Base-by-base conservation (phyloP, 805 yeast genomes). In the Ogataea salicorniae region DNA sequence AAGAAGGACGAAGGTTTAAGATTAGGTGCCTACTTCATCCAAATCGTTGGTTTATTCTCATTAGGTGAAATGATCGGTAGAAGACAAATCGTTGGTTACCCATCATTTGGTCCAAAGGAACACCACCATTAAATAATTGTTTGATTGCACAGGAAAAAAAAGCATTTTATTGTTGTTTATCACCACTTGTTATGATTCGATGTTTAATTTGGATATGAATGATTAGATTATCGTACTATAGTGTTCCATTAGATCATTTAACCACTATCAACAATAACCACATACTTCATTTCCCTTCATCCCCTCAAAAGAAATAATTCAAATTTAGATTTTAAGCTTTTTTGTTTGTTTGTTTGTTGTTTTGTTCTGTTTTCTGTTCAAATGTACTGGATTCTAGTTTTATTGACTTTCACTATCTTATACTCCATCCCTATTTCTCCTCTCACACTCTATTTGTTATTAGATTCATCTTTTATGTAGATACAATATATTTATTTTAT, bases 21-120 rank as follows among this genome's bases (percentile, higher is more conserved):
- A 71, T 86, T 77, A 67, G 84, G 84, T 59, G 84, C 91, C 36
- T 82, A 80, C 71, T 83, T 81, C 57, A 72, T 90, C 58, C 99
- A 94, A 74, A 72, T 92, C 47, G 74, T 87, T 56, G 99, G 97
- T 55, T 78, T 91, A 67, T 94, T 90, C 72, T 81, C 97, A 26
- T 76, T 92, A 41, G 99, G 99, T 67, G 99, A 94, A 78, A 81
- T 91, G 59, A 77, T 94, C 63, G 99, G 99, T 64, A 89, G 98
- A 78, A 86, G 98, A 77, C 81, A 87, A 63, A 60, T 94, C 51
- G 87, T 90, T 63, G 97, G 97, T 58, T 92, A 94, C 77, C 87
- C 87, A 63, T 62, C 76, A 16, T 76, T 70, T 58, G 82, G 80
- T 52, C 80, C 77, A 67, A 52, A 70, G 60, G 68, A 68, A 48